Percentiles rank a stretch among this genome's conserved stretches.
phyloP scores from a whole-genome alignment of 2,329 filamentous ascomycete species.

The Aspergillus candidus region DNA sequence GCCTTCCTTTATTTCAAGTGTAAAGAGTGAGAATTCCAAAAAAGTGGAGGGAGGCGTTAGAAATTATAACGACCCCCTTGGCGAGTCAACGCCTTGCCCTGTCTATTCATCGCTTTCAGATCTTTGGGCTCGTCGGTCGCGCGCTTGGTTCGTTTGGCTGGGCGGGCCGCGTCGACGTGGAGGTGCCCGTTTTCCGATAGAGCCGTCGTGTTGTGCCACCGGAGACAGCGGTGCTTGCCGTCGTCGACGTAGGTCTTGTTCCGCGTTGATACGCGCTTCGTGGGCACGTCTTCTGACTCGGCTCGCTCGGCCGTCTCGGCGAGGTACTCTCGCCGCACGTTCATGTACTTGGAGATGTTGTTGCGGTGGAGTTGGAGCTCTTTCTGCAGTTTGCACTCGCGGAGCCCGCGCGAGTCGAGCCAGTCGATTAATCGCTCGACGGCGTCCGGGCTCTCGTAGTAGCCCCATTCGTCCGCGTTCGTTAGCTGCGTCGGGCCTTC shows the following conservation, averaged over 20 bases:
- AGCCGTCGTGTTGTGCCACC: constrained; percentile 61
- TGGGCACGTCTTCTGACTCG: constrained; percentile 41
- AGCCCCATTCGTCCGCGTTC: constrained; percentile 81
- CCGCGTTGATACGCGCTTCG: constrained; percentile 56
- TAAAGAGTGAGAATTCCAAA: too few relatives aligned
- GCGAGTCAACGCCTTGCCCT: constrained; percentile 46
- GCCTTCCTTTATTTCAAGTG: too few relatives aligned
- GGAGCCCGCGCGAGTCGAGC: constrained; percentile 79
- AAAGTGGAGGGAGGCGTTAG: constrained; percentile 13
- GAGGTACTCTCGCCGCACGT: constrained; percentile 69
- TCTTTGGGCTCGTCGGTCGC: constrained; percentile 36
- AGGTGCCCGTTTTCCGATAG: constrained; percentile 53
- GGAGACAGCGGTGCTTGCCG: constrained; percentile 54
- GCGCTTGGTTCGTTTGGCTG: constrained; percentile 45
- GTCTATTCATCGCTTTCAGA: constrained; percentile 39
- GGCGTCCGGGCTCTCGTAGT: constrained; percentile 72
- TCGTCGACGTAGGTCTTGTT: constrained; percentile 55
- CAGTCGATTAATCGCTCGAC: constrained; percentile 76
- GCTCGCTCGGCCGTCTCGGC: constrained; percentile 46
- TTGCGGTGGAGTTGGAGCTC: constrained; percentile 73
- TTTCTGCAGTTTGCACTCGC: constrained; percentile 82
- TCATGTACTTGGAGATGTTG: constrained; percentile 72
- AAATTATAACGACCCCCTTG: constrained; percentile 47
- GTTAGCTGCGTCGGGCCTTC: constrained; percentile 76
- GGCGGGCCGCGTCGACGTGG: constrained; percentile 53